A percentile compares a stretch with the other conserved stretches of the same genome.
Conservation (phyloP, 257 asterid genomes). For the Anisodus acutangulus region DNA sequence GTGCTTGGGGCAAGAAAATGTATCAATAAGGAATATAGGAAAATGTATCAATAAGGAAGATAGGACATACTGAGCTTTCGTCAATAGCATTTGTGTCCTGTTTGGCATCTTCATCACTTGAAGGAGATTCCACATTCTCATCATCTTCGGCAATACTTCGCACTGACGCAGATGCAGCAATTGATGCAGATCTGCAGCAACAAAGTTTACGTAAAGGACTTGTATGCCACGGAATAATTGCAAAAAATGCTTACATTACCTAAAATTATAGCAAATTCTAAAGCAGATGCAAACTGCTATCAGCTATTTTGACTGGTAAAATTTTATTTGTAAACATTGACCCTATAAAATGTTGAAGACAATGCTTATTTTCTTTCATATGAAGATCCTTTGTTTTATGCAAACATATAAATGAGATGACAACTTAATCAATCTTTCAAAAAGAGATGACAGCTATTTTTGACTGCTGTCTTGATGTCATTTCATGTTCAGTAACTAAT, state of each 20-base stretch:
- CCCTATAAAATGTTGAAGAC: conserved; percentile 3
- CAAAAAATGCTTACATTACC: conserved; percentile 15
- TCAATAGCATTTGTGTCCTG: conserved; percentile 55
- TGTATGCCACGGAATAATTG: background rate
- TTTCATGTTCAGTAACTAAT: background rate
- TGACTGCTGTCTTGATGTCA: background rate
- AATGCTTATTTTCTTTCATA: background rate
- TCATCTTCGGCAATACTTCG: conserved; percentile 74
- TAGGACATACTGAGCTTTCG: conserved; percentile 68
- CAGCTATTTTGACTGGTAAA: background rate
- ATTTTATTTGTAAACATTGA: background rate
- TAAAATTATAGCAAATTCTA: conserved; percentile 3
- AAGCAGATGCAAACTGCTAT: background rate
- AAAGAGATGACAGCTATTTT: no score
- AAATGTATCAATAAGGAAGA: conserved; percentile 30
- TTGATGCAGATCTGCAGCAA: conserved; percentile 74
- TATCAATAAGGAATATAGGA: conserved; percentile 34
- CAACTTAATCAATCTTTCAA: background rate
- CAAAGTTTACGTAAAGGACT: conserved; percentile 27
- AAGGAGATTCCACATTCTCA: conserved; percentile 78
- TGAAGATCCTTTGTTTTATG: background rate
- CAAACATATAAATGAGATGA: background rate
- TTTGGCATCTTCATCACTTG: conserved; percentile 74
- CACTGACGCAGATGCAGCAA: conserved; percentile 74
- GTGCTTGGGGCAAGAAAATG: conserved; percentile 26